These are phyloP conservation scores for Trifolium fragiferum DNA, from an alignment of 306 rosid genomes.

Conservation along the genomic window DNA sequence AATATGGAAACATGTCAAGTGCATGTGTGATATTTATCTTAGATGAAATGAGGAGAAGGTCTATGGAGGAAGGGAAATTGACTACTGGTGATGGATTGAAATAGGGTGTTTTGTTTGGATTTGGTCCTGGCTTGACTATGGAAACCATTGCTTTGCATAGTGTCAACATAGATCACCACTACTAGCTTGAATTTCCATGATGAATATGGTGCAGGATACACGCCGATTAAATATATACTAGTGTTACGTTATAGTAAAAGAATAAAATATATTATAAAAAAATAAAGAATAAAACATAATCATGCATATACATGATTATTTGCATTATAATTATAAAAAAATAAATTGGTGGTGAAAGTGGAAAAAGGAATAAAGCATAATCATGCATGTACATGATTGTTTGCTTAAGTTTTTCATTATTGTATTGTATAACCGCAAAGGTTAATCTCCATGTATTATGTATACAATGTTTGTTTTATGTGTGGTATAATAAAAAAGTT, in stretches of 20 bases:
- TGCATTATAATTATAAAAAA: no score
- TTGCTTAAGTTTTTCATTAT: no score
- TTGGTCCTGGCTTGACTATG: conserved; percentile 42
- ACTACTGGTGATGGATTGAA: conserved; percentile 49
- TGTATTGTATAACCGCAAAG: no score
- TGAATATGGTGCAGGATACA: not conserved
- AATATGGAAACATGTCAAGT: conserved; percentile 39
- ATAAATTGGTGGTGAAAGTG: no score
- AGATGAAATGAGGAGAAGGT: conserved; percentile 51
- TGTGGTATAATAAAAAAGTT: no score
- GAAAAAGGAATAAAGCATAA: no score
- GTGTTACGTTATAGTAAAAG: not conserved
- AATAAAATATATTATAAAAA: no score
- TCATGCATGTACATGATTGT: not conserved
- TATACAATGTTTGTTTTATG: no score
- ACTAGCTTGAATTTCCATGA: not conserved
- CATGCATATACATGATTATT: not conserved
- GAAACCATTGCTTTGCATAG: conserved; percentile 45
- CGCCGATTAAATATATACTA: no score
- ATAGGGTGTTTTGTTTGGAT: conserved; percentile 39
- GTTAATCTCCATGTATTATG: no score
- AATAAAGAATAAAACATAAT: not conserved
- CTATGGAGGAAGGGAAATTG: conserved; percentile 36
- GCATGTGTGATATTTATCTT: conserved; percentile 36
- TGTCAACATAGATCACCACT: not conserved